phyloP scores from a whole-genome alignment of 2,329 filamentous ascomycete species.

The Thielaviopsis musarum region DNA sequence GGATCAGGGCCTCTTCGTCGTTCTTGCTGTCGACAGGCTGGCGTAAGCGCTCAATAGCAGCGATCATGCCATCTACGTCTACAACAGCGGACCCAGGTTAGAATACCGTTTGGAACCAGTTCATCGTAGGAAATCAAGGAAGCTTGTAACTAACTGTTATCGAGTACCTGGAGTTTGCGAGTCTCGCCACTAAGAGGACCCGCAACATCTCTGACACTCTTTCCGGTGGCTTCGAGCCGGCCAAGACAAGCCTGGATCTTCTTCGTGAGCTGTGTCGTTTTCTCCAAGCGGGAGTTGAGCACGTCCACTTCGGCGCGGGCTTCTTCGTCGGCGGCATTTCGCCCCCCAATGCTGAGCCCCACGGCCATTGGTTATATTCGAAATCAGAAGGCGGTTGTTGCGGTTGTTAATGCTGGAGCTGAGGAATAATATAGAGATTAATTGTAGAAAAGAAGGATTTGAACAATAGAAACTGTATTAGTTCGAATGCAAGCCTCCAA shows the following conservation, averaged over 20 bases:
- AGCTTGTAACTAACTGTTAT: conserved; percentile 43
- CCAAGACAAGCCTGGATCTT: conserved; percentile 83
- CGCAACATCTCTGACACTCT: conserved; percentile 80
- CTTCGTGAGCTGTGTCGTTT: conserved; percentile 83
- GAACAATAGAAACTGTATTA: not conserved
- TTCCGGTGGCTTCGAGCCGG: conserved; percentile 72
- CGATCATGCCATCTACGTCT: conserved; percentile 75
- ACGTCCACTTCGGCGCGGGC: conserved; percentile 54
- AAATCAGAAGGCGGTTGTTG: not conserved
- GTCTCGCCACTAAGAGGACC: conserved; percentile 89
- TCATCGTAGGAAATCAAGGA: not conserved
- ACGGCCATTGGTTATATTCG: conserved; percentile 4
- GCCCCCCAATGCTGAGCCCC: conserved; percentile 13
- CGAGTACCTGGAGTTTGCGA: conserved; percentile 71
- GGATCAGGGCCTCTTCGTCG: conserved; percentile 80
- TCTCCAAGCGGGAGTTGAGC: conserved; percentile 61
- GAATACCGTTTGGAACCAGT: not conserved
- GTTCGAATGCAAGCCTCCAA: not conserved
- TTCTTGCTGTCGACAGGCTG: conserved; percentile 87
- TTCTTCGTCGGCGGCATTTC: conserved; percentile 45
- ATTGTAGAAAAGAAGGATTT: not conserved
- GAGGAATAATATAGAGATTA: not conserved
- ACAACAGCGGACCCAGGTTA: conserved; percentile 8
- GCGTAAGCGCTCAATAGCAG: conserved; percentile 73
- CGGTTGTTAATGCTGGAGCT: not conserved